These are phyloP conservation scores for Coix lacrymajobi DNA, from an alignment of 176 grass and related monocot genomes.

Conservation along the genomic window DNA sequence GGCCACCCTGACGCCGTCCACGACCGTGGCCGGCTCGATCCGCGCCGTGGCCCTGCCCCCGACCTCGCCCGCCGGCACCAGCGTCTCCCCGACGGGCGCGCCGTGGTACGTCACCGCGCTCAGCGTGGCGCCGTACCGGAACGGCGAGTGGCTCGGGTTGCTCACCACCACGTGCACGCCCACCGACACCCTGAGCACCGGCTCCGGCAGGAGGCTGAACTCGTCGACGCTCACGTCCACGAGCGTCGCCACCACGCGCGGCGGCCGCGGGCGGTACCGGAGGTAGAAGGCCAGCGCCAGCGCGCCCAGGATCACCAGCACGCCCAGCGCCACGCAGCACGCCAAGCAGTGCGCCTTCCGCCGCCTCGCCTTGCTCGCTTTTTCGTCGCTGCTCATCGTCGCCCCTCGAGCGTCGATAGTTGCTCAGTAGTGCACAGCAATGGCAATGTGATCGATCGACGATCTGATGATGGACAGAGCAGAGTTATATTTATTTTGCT, in stretches of 20 bases:
- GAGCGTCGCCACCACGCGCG: slow-evolving; percentile 36
- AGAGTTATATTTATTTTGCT: slow-evolving; percentile 26
- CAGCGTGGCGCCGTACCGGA: slow-evolving; percentile 38
- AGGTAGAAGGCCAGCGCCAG: slow-evolving; percentile 46
- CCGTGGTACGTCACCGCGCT: slow-evolving; percentile 60
- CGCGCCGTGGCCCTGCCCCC: slow-evolving; percentile 11
- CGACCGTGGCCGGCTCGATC: slow-evolving; percentile 24
- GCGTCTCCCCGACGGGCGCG: slow-evolving; percentile 33
- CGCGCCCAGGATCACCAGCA: slow-evolving; percentile 28
- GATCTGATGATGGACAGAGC: background rate
- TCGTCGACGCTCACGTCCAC: slow-evolving; percentile 36
- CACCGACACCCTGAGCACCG: slow-evolving; percentile 24
- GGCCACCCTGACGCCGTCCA: slow-evolving; percentile 38
- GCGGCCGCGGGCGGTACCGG: slow-evolving; percentile 48
- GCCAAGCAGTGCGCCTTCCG: background rate
- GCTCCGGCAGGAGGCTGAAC: slow-evolving; percentile 22
- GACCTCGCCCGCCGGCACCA: slow-evolving; percentile 41
- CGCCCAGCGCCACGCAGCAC: slow-evolving; percentile 24
- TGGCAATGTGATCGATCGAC: background rate
- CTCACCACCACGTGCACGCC: slow-evolving; percentile 39
- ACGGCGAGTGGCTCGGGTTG: slow-evolving; percentile 66
- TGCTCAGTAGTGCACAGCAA: background rate
- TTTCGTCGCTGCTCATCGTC: background rate
- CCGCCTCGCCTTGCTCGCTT: background rate
- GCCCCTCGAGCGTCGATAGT: too few relatives aligned